Conservation (phyloP, 2,329 filamentous ascomycete species). For the Paracamarosporium sp. region DNA sequence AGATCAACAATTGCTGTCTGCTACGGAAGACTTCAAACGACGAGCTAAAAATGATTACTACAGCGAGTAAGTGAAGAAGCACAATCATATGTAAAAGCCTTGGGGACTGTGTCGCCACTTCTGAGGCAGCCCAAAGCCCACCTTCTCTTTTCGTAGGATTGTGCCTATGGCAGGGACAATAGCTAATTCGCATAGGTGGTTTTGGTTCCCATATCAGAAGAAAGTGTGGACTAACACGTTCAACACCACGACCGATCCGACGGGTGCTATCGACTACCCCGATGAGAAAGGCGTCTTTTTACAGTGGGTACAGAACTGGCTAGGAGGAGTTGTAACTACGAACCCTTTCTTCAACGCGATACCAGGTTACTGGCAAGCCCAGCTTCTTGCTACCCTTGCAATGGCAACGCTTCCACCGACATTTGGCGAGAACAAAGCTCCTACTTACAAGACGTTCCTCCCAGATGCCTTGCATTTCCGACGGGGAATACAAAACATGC, state of each 20-base stretch:
- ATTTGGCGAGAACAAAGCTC: constrained; percentile 29
- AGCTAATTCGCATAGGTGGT: constrained; percentile 42
- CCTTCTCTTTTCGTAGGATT: too few relatives aligned
- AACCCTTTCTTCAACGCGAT: constrained; percentile 42
- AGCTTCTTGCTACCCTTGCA: constrained; percentile 42
- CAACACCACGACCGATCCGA: constrained; percentile 46
- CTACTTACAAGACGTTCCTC: constrained; percentile 48
- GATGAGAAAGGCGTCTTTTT: constrained; percentile 41
- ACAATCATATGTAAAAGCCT: not conserved
- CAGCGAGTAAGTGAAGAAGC: constrained; percentile 42
- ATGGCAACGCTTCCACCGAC: constrained; percentile 33
- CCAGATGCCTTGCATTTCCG: constrained; percentile 58
- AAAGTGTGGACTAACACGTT: constrained; percentile 56
- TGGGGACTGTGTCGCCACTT: too few relatives aligned
- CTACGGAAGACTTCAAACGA: constrained; percentile 48
- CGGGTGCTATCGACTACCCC: constrained; percentile 48
- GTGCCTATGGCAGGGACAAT: too few relatives aligned
- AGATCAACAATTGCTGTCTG: constrained; percentile 39
- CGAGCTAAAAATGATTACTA: constrained; percentile 53
- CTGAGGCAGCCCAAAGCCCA: too few relatives aligned
- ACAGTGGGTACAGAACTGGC: constrained; percentile 48
- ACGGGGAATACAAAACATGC: constrained; percentile 55
- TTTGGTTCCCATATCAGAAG: constrained; percentile 58
- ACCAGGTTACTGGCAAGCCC: constrained; percentile 44
- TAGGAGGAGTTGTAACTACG: constrained; percentile 45